Base-by-base conservation (phyloP, 2,329 filamentous ascomycete species). In the Triangularia setosa region DNA sequence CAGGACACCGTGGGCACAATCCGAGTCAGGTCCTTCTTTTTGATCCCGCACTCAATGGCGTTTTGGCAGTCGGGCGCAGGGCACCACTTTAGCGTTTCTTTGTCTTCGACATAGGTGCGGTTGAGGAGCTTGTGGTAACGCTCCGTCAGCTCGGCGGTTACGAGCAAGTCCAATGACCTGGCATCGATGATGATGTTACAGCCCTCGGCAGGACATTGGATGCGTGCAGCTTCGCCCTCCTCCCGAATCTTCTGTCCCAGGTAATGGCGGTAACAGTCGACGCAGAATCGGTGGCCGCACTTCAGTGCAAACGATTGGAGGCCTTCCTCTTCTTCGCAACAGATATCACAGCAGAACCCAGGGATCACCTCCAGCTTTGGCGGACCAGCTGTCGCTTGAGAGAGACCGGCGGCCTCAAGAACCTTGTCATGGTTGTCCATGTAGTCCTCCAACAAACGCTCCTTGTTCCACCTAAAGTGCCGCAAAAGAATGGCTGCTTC, bases 11-110 rank as follows among this genome's bases (percentile, higher is more conserved):
- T 96, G 0, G 95, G 95, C 0, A 99, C 95, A 25, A 97, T 85
- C 70, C 85, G 89, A 70, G 87, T 85, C 21, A 99, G 82, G 64
- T 97, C 93, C 74, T 92, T 93, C 79, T 90, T 90, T 79, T 96
- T 97, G 65, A 98, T 85, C 0, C 81, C 81, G 72, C 95, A 99
- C 73, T 98, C 91, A 56, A 99, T 81, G 12, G 94, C 95, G 73
- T 95, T 98, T 72, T 91, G 87, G 77, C 95, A 99, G 76, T 99
- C 94, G n/a, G 95, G 95, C 1, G 94, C 94, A 0, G 95, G 95
- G 75, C 95, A 99, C 95, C 95, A 99, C 76, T 96, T 97, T 65
- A 98, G 86, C 63, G 90, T 90, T 64, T 97, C 93, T 78, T 93
- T 97, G 77, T 99, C 94, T 76, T 99, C 95, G 65, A 99, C 95